Percentiles rank a stretch among this genome's conserved stretches.
Conservation (phyloP, 192 early-diverging fungal species). For the Neocallimastix lanati region DNA sequence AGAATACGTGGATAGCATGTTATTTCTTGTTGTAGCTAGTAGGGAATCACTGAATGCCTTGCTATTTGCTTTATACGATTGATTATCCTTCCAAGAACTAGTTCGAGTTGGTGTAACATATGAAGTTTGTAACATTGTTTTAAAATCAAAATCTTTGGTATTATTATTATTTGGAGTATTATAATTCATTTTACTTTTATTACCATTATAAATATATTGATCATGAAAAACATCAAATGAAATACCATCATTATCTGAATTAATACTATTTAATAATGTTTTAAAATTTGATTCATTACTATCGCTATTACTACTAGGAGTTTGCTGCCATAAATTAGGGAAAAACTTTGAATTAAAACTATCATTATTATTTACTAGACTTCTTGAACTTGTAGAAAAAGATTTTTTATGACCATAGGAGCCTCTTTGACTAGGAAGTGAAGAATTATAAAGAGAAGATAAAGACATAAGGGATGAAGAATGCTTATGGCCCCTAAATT, state of each 20-base stretch:
- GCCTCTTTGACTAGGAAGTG: neutral
- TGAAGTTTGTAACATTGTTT: no score
- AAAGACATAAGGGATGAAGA: neutral
- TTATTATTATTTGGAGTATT: no score
- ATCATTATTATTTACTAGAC: no score
- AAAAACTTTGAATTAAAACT: no score
- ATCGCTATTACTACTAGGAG: neutral
- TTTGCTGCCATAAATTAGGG: neutral
- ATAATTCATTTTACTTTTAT: no score
- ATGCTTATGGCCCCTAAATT: neutral
- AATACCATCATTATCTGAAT: neutral
- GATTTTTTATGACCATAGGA: neutral
- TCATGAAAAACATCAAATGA: neutral
- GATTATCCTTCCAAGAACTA: neutral
- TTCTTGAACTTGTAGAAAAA: neutral
- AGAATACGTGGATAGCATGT: neutral
- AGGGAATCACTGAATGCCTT: no score
- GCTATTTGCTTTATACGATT: no score
- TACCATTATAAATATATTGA: neutral
- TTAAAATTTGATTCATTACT: no score
- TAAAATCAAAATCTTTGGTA: no score
- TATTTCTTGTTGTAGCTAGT: neutral
- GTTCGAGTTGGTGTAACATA: no score
- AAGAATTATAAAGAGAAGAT: neutral
- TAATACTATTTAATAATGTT: neutral